These are phyloP conservation scores for Fonsecaea monophora DNA, from an alignment of 2,329 filamentous ascomycete species.

Conservation along the genomic window DNA sequence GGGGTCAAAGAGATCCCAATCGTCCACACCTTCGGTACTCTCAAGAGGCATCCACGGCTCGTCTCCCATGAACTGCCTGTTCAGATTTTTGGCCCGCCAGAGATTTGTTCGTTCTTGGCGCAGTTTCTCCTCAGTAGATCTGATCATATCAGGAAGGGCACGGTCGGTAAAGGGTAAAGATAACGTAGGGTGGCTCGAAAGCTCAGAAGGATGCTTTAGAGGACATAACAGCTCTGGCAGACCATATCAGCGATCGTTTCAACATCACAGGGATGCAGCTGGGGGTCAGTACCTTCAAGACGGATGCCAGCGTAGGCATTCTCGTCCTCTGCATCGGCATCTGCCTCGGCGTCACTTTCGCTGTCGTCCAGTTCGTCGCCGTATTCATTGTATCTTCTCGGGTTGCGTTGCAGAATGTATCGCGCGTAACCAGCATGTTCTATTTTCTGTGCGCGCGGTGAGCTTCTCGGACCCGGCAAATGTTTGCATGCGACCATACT, in stretches of 20 bases:
- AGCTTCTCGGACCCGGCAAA: conserved; percentile 10
- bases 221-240: conserved; percentile 63
- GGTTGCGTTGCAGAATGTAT: conserved; percentile 65
- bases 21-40: conserved; percentile 58
- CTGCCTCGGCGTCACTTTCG: conserved; percentile 65
- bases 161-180: conserved; percentile 65
- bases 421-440: conserved; percentile 68
- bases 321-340: conserved; percentile 64
- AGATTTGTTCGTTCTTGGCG: conserved; percentile 63
- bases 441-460: conserved; percentile 56
- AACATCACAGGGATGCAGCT: conserved; percentile 8
- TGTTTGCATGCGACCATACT: conserved; percentile 47
- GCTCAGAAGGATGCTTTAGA: conserved; percentile 67
- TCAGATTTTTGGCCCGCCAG: conserved; percentile 64
- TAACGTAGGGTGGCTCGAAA: conserved; percentile 65
- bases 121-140: conserved; percentile 63
- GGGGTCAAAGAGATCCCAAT: conserved; percentile 56
- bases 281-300: conserved; percentile 58
- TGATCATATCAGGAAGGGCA: conserved; percentile 64
- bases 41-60: conserved; percentile 65
- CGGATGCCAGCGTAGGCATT: conserved; percentile 66
- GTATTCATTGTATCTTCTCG: conserved; percentile 67
- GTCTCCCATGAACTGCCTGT: conserved; percentile 66
- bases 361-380: conserved; percentile 66
- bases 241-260: conserved; percentile 9